Evolutionary conservation across 768 basidiomycete genomes (phyloP), one percentile per base, ranked within the genome.

Genomic region (Glaciozyma antarctica): DNA sequence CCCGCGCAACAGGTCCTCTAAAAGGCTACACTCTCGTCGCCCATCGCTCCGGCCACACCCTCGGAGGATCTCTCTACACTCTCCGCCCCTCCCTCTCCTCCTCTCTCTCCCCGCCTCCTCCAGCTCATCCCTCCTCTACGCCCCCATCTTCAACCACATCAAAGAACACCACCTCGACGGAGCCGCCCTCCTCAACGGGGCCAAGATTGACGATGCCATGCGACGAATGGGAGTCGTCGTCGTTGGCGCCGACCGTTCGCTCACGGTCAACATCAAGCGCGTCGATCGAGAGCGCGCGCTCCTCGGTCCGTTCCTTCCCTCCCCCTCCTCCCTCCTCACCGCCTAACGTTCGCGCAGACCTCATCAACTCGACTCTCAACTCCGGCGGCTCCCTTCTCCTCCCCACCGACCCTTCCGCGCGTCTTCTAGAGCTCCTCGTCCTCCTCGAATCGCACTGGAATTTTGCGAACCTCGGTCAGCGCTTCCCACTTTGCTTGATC

Each of bases 51-150:
- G 95, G 94, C 0, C 93, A 97, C 76, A 90, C 90, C 0, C 82
- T 99, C 21, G 95, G 95, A 66, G 95, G 94, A 52, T 90, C 93
- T 8, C 88, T 99, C 68, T 98, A 92, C 92, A 97, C 97, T 75
- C 88, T 99, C 67, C 86, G 95, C n/a, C 97, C 93, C 0, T 92
- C 95, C 3, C 91, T 92, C 0, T 89, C 90, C 16, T 68, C 67
- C n/a, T 71, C 70, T 15, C 68, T 69, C 28, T 69, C 68, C 0
- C 68, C 57, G 69, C 69, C 3, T 62, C 63, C 3, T 62, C 61
- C 49, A 63, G 71, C 10, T 94, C 93, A 5, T 97, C 95, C 5
- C 87, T 98, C 43, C 80, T 98, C 30, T 97, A 99, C 75, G 92
- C 92, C 13, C 89, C 97, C 22, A 84, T 91, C 71, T 81, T 97